phyloP scores from a whole-genome alignment of 2,329 filamentous ascomycete genomes.

The Talaromyces marneffei region DNA sequence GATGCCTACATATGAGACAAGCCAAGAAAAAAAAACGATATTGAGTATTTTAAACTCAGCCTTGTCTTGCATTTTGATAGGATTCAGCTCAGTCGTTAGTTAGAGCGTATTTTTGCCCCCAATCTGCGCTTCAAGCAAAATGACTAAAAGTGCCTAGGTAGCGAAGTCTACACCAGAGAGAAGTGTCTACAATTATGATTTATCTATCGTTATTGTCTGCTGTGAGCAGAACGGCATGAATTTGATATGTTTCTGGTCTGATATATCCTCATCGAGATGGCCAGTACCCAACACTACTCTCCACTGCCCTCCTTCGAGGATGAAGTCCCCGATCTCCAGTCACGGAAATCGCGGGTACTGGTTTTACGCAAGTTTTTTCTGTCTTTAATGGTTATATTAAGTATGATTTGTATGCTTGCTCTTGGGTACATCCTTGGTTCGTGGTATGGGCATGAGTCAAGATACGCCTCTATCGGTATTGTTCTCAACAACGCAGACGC shows the following conservation, averaged over 20 bases:
- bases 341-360: neutral
- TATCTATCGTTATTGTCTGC: neutral
- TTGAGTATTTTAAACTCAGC: too few relatives aligned
- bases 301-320: neutral
- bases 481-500: neutral
- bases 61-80: too few relatives aligned
- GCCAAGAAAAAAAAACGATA: too few relatives aligned
- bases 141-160: too few relatives aligned
- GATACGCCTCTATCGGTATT: neutral
- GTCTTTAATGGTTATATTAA: neutral
- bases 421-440: neutral
- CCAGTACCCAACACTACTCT: neutral
- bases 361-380: neutral
- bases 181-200: neutral
- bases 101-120: too few relatives aligned
- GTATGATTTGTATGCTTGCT: neutral
- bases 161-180: neutral
- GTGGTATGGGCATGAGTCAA: slow-evolving; percentile 13
- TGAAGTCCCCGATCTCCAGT: neutral
- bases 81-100: too few relatives aligned
- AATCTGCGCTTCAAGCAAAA: too few relatives aligned
- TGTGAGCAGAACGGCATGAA: neutral
- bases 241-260: too few relatives aligned
- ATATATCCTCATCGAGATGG: neutral
- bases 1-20: too few relatives aligned